Evolutionary conservation across 2,329 filamentous ascomycete species (phyloP).

Genomic region (Dactylella cylindrospora): DNA sequence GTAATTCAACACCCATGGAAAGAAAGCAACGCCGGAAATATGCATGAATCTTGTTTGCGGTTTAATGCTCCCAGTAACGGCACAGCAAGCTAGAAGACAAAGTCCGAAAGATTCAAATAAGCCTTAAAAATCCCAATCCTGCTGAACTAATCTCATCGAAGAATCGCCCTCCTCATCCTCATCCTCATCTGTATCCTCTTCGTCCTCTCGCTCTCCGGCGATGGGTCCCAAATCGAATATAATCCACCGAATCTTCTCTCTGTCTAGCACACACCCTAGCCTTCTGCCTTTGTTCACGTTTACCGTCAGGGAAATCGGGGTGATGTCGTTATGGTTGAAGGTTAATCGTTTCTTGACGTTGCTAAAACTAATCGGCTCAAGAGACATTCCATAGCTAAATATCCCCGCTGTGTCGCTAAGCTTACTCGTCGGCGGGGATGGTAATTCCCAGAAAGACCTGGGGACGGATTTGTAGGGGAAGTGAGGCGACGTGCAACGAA

Average conservation of each 20-base stretch:
- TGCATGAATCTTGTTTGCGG: too few relatives aligned
- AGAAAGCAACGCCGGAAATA: too few relatives aligned
- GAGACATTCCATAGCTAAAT: constrained; percentile 31
- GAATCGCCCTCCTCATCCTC: constrained; percentile 15
- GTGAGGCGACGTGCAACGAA: constrained; percentile 29
- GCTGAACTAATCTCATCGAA: too few relatives aligned
- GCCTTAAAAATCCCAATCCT: too few relatives aligned
- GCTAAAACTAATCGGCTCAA: constrained; percentile 5
- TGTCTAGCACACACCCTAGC: constrained; percentile 37
- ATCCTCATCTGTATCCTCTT: constrained; percentile 7
- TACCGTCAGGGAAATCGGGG: constrained; percentile 32
- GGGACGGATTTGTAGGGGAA: constrained; percentile 25
- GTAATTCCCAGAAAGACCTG: constrained; percentile 30
- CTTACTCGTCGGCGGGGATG: constrained; percentile 14
- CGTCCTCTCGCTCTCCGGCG: constrained; percentile 17
- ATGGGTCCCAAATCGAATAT: constrained; percentile 37
- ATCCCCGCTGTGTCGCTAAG: constrained; percentile 19
- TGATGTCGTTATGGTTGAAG: constrained; percentile 42
- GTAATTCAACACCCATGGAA: too few relatives aligned
- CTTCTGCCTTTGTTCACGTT: constrained; percentile 40
- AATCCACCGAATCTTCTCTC: constrained; percentile 35
- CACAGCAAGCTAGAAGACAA: too few relatives aligned
- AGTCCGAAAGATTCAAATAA: too few relatives aligned
- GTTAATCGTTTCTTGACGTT: constrained; percentile 14
- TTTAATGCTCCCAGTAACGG: too few relatives aligned